Conservation (phyloP, 2,329 filamentous ascomycete species). For the Furcasterigmium furcatum region DNA sequence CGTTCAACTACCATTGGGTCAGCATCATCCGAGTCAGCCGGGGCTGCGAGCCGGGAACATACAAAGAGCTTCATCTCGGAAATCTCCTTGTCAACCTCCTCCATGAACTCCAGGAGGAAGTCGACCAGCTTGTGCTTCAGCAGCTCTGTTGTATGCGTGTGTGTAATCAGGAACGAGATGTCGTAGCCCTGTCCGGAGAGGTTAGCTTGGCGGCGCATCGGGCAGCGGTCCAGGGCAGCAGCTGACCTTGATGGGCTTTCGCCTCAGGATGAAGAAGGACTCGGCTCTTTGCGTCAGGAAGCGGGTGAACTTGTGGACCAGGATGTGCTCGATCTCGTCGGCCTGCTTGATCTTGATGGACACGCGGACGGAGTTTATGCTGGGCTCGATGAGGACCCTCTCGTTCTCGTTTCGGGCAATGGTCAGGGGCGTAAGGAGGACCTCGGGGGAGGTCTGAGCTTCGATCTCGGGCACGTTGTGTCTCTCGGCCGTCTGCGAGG, state of each 20-base stretch:
- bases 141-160: constrained; percentile 98
- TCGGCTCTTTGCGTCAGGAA: constrained; percentile 96
- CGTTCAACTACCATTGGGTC: constrained; percentile 69
- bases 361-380: constrained; percentile 93
- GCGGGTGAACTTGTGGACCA: constrained; percentile 97
- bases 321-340: constrained; percentile 96
- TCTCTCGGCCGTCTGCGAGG: constrained; percentile 91
- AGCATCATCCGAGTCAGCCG: constrained; percentile 2
- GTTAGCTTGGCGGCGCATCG: no score
- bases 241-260: constrained; percentile 88
- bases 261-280: constrained; percentile 91
- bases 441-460: constrained; percentile 87
- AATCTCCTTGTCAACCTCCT: constrained; percentile 99
- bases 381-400: constrained; percentile 91
- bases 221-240: neutral
- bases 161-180: constrained; percentile 97
- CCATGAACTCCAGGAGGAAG: constrained; percentile 99
- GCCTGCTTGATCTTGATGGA: constrained; percentile 99
- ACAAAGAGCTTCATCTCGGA: constrained; percentile 99
- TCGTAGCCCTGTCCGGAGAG: constrained; percentile 73
- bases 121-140: constrained; percentile 98
- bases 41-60: constrained; percentile 33
- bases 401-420: constrained; percentile 97
- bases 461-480: constrained; percentile 99
- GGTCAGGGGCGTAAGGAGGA: constrained; percentile 85